Evolutionary conservation across 805 yeast genomes (phyloP), one percentile per base, ranked within the genome.

Genomic region (Ascoidea asiatica): DNA sequence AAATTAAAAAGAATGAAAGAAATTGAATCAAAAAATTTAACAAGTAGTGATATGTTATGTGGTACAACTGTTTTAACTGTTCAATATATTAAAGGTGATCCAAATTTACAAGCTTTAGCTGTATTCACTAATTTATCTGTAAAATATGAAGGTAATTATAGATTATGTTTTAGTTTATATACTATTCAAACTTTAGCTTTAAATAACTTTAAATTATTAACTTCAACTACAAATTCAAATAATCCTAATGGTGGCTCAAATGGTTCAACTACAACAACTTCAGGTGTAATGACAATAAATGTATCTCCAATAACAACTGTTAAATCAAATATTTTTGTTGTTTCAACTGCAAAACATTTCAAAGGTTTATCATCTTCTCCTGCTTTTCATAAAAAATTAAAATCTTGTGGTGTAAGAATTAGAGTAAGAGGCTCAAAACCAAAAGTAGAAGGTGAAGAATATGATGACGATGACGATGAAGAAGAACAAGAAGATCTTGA

Each of bases 371-470:
- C 47, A 22, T 50, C 50, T 15, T 38, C 43, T 2, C 51, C 51
- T 17, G 50, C 44, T 11, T 41, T 48, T 21, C 47, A 48, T 39
- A 43, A 43, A 18, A 47, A 46, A 19, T 41, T 48, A 19, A 48
- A 48, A 33, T 44, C 44, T 21, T 49, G 48, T 17, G 51, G 51
- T 8, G 47, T 49, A 44, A 46, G 44, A 39, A 48, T 48, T 36
- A 44, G 51, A 40, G 47, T 50, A n/a, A 33, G 51, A 38, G 46
- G 46, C n/a, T n/a, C n/a, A n/a, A n/a, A n/a, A n/a, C n/a, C n/a
- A n/a, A n/a, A n/a, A n/a, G n/a, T n/a, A n/a, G n/a, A n/a, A n/a
- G n/a, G n/a, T n/a, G n/a, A n/a, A n/a, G n/a, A n/a, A n/a, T n/a
- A n/a, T n/a, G n/a, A n/a, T n/a, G n/a, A n/a, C n/a, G n/a, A n/a